phyloP scores from a whole-genome alignment of 2,329 filamentous ascomycete genomes.

The Zymoseptoria passerinii region DNA sequence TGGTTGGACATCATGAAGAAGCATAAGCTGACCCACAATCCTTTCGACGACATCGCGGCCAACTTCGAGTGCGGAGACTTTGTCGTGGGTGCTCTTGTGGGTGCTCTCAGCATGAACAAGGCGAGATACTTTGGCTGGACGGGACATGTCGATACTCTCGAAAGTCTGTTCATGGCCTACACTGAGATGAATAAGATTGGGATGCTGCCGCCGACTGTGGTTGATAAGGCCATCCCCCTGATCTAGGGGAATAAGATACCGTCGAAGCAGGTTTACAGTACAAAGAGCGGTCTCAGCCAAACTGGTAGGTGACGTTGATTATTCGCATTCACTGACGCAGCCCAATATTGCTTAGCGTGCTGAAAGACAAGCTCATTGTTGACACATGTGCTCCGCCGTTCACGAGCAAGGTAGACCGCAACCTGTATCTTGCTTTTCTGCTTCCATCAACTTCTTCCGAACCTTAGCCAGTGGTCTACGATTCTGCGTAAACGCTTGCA shows the following conservation, averaged over 20 bases:
- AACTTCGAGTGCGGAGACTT: conserved; percentile 42
- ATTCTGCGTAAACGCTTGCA: background rate
- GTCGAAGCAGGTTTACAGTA: background rate
- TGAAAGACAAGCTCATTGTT: background rate
- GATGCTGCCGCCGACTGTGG: conserved; percentile 35
- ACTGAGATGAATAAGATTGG: conserved; percentile 35
- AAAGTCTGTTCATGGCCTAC: conserved; percentile 37
- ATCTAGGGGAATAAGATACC: conserved; percentile 9
- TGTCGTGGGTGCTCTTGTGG: conserved; percentile 27
- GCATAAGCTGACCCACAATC: conserved; percentile 35
- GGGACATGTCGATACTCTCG: conserved; percentile 40
- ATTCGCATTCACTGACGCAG: background rate
- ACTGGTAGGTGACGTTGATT: background rate
- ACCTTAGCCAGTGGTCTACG: too few species aligned
- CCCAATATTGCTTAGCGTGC: background rate
- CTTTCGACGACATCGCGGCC: conserved; percentile 38
- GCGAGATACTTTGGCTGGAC: conserved; percentile 40
- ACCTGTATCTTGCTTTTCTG: background rate
- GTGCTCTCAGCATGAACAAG: conserved; percentile 36
- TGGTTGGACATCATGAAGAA: conserved; percentile 40
- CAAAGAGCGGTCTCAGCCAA: background rate
- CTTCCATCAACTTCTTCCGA: background rate
- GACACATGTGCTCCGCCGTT: background rate
- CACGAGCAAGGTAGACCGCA: background rate
- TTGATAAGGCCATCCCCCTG: conserved; percentile 19